Conservation (phyloP, 371 early-diverging fungal species). For the Actinomortierella ambigua region DNA sequence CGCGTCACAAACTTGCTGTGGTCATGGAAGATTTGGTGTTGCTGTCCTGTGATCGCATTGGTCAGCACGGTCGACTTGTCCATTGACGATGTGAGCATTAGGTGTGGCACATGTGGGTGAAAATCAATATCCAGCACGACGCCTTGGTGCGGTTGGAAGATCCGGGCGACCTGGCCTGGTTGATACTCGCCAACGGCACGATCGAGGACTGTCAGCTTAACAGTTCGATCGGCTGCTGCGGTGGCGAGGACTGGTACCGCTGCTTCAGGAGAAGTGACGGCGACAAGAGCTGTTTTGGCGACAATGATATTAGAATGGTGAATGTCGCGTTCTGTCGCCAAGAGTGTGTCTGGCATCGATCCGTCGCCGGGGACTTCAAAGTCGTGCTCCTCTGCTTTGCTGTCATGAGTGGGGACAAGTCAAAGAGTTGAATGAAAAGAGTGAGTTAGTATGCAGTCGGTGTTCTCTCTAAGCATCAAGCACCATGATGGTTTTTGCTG, state of each 20-base stretch:
- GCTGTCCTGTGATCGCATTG: conserved; percentile 54
- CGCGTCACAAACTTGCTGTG: conserved; percentile 76
- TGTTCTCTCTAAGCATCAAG: no score
- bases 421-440: no score
- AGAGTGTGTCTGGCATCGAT: conserved; percentile 13
- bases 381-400: conserved; percentile 30
- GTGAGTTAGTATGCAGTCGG: no score
- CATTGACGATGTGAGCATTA: conserved; percentile 75
- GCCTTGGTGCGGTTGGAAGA: conserved; percentile 60
- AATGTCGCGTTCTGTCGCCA: conserved; percentile 6
- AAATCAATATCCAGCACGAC: conserved; percentile 69
- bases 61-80: conserved; percentile 67
- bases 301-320: conserved; percentile 32
- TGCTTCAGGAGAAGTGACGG: conserved; percentile 25
- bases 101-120: conserved; percentile 59
- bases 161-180: conserved; percentile 61
- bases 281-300: conserved; percentile 26
- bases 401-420: neutral
- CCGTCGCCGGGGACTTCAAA: conserved; percentile 29
- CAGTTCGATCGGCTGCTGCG: conserved; percentile 68
- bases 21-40: conserved; percentile 61
- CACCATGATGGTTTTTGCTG: no score
- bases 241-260: conserved; percentile 53
- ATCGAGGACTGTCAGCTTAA: conserved; percentile 56
- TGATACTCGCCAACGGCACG: conserved; percentile 48